These are phyloP conservation scores for Coemansia sp. DNA, from an alignment of 192 early-diverging fungal genomes.

Conservation along the genomic window DNA sequence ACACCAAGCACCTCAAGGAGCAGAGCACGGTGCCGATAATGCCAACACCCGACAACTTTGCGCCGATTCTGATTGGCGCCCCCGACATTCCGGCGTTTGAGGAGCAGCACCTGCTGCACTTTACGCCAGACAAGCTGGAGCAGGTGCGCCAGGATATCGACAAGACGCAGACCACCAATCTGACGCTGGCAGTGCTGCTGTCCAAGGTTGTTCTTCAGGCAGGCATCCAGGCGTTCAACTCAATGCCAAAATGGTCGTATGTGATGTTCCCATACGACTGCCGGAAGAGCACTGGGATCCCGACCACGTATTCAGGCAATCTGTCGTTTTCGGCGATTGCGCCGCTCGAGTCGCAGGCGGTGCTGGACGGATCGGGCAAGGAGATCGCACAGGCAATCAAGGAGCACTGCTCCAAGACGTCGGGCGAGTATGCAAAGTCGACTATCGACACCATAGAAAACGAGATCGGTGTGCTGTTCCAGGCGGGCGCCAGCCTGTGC, in stretches of 20 bases:
- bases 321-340: slow-evolving; percentile 24
- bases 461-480: slow-evolving; percentile 32
- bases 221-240: slow-evolving; percentile 14
- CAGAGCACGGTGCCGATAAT: background rate
- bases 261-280: slow-evolving; percentile 38
- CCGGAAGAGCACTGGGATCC: slow-evolving; percentile 22
- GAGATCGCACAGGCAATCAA: slow-evolving; percentile 26
- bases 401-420: slow-evolving; percentile 10
- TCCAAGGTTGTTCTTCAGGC: slow-evolving; percentile 20
- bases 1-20: slow-evolving; percentile 31
- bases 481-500: slow-evolving; percentile 19
- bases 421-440: slow-evolving; percentile 31
- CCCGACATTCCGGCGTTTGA: slow-evolving; percentile 16
- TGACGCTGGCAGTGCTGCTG: slow-evolving; percentile 19
- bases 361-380: slow-evolving; percentile 11
- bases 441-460: slow-evolving; percentile 27
- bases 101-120: slow-evolving; percentile 43
- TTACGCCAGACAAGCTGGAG: slow-evolving; percentile 19
- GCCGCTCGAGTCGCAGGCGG: slow-evolving; percentile 3
- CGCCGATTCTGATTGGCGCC: slow-evolving; percentile 29
- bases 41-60: slow-evolving; percentile 8
- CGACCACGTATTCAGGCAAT: slow-evolving; percentile 28
- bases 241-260: slow-evolving; percentile 16
- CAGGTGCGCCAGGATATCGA: slow-evolving; percentile 38
- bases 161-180: slow-evolving; percentile 11